These are phyloP conservation scores for Thelonectria rubi DNA, from an alignment of 2,329 filamentous ascomycete genomes.

Conservation along the genomic window DNA sequence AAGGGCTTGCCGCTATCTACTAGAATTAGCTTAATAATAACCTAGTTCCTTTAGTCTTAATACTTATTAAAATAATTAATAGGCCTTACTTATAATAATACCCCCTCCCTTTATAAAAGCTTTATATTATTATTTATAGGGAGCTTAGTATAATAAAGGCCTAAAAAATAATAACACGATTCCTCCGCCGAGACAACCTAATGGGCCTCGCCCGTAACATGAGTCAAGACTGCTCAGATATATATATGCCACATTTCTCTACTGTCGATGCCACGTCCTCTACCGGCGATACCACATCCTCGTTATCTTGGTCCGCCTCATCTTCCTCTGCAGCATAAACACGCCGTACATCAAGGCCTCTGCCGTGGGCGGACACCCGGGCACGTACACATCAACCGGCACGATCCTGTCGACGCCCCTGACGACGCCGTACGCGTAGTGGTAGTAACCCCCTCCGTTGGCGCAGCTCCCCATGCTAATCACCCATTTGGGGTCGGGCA, in stretches of 20 bases:
- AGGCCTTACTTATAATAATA: too few species aligned
- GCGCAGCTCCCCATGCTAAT: conserved; percentile 76
- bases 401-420: conserved; percentile 72
- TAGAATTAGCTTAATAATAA: too few species aligned
- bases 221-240: background rate
- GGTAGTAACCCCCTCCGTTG: conserved; percentile 77
- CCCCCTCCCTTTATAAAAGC: too few species aligned
- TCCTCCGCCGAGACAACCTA: too few species aligned
- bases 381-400: conserved; percentile 73
- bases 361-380: conserved; percentile 64
- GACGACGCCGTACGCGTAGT: conserved; percentile 75
- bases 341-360: conserved; percentile 63
- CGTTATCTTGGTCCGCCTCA: conserved; percentile 61
- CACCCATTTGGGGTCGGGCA: conserved; percentile 70
- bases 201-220: too few species aligned
- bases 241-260: too few species aligned
- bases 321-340: conserved; percentile 75
- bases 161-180: too few species aligned
- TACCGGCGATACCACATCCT: conserved; percentile 62
- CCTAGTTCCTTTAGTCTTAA: too few species aligned
- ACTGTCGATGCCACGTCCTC: background rate
- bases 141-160: too few species aligned
- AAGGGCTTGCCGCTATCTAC: too few species aligned
- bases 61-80: too few species aligned
- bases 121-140: too few species aligned